Percentiles rank a stretch among this genome's conserved stretches.
These are phyloP conservation scores for Aureobasidium uvarum DNA, from an alignment of 2,329 filamentous ascomycete genomes.

Conservation along the genomic window DNA sequence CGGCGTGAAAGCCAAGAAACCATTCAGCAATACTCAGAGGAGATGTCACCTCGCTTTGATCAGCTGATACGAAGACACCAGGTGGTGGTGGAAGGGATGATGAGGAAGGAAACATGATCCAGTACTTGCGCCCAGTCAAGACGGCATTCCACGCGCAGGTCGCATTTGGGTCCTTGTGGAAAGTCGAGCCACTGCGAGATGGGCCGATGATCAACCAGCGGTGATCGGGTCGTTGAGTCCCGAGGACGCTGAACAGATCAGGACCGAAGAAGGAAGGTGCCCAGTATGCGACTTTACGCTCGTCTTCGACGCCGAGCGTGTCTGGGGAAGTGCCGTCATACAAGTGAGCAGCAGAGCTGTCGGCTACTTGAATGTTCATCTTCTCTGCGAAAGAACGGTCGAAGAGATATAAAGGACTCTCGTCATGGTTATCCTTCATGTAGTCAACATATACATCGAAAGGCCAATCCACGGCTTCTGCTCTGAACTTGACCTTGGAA, in stretches of 20 bases:
- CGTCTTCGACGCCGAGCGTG: slow-evolving; percentile 36
- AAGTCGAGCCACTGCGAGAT: slow-evolving; percentile 82
- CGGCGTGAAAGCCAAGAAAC: slow-evolving; percentile 82
- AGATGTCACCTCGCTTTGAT: slow-evolving; percentile 89
- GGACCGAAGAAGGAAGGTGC: slow-evolving; percentile 79
- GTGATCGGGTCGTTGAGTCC: slow-evolving; percentile 75
- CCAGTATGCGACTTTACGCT: slow-evolving; percentile 62
- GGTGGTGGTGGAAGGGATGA: slow-evolving; percentile 65
- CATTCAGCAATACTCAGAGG: slow-evolving; percentile 97
- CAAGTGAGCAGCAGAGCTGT: slow-evolving; percentile 35
- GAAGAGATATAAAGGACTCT: slow-evolving; percentile 90
- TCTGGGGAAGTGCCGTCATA: slow-evolving; percentile 23
- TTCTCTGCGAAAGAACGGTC: slow-evolving; percentile 84
- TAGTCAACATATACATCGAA: slow-evolving; percentile 78
- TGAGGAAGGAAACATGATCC: slow-evolving; percentile 93
- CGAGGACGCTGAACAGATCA: slow-evolving; percentile 79
- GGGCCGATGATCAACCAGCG: slow-evolving; percentile 93
- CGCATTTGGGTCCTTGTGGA: slow-evolving; percentile 78
- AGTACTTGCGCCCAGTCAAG: slow-evolving; percentile 86
- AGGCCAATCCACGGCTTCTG: slow-evolving; percentile 92
- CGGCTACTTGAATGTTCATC: slow-evolving; percentile 68
- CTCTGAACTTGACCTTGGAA: slow-evolving; percentile 69
- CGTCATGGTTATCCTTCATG: slow-evolving; percentile 74
- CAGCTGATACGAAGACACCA: slow-evolving; percentile 83
- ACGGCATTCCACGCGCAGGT: slow-evolving; percentile 92